Evolutionary conservation across 768 basidiomycete species (phyloP).

Genomic region (Rhodotorula graminis): DNA sequence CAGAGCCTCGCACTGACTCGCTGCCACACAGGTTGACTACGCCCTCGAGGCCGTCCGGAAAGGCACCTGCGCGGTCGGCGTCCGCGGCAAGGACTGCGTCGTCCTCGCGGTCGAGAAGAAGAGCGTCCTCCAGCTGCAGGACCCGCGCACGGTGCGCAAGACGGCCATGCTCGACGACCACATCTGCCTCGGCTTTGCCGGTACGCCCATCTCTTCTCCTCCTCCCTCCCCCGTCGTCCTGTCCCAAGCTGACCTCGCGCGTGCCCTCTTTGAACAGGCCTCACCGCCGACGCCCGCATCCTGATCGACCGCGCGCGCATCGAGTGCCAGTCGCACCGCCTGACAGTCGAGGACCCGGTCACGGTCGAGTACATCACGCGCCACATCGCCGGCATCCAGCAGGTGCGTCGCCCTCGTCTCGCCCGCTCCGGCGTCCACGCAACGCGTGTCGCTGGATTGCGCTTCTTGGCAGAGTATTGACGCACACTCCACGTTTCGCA

Average conservation of each 20-base stretch:
- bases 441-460: too few species aligned
- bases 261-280: conserved; percentile 54
- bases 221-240: neutral
- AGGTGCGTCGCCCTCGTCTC: conserved; percentile 56
- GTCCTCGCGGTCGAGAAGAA: conserved; percentile 99
- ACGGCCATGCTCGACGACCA: conserved; percentile 99
- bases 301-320: conserved; percentile 95
- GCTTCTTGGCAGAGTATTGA: too few species aligned
- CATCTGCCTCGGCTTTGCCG: conserved; percentile 92
- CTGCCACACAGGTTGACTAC: conserved; percentile 77
- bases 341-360: conserved; percentile 97
- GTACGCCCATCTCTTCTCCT: conserved; percentile 51
- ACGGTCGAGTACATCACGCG: conserved; percentile 97
- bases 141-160: conserved; percentile 93
- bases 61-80: conserved; percentile 96
- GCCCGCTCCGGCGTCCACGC: too few species aligned
- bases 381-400: conserved; percentile 97
- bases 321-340: conserved; percentile 94
- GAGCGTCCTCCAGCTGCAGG: conserved; percentile 91
- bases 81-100: conserved; percentile 88
- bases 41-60: conserved; percentile 95
- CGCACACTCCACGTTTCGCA: conserved; percentile 43
- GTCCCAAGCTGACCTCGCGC: neutral
- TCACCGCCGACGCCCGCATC: conserved; percentile 95
- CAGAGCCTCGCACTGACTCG: conserved; percentile 33